Base-by-base conservation (phyloP, 2,329 filamentous ascomycete genomes). In the Xylaria sp. region DNA sequence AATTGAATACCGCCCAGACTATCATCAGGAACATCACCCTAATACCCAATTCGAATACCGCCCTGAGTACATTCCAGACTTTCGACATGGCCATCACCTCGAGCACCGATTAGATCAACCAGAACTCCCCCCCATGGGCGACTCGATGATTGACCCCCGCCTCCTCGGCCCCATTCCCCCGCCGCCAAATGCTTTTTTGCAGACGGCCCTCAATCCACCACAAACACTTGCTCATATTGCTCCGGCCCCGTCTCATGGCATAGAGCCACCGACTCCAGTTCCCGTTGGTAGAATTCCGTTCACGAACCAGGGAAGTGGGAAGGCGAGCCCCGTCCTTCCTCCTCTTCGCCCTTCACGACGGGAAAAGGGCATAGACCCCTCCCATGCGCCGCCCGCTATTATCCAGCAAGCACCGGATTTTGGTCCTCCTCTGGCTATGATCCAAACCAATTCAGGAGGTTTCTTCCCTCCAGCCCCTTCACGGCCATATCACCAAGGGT, bases 131-230 rank as follows among this genome's bases (percentile, higher is more conserved):
- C 39, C 61, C 11, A 59, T 66, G 48, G 70, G 55, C 24, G 73
- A 74, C 47, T 68, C 72, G 7, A 75, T 77, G 75, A 75, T 77
- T 51, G 76, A 78, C 36, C 76, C 76, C 32, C 74, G 73, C 53
- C 71, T 77, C 36, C 70, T 75, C 51, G 71, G 72, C 14, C 67
- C 70, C 9, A 64, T 67, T 3, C 68, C 69, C 7, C 67, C 69
- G 5, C 69, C 74, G 5, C 62, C 75, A 5, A 79, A 78, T 64
- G 72, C 77, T 4, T 82, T 81, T 69, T 65, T 82, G 7, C 77
- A 80, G 57, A 81, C 80, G 3, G 79, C 80, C 1, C 70, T 81
- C 17, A 82, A 81, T 54, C 78, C 77, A 5, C 57, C 75, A 7
- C 69, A 76, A 19, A 50, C 76, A 0, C 77, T 70, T 63, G 62